These are phyloP conservation scores for Paramecium pentaurelia DNA, from an alignment of 73 alveolate genomes.

Conservation along the genomic window DNA sequence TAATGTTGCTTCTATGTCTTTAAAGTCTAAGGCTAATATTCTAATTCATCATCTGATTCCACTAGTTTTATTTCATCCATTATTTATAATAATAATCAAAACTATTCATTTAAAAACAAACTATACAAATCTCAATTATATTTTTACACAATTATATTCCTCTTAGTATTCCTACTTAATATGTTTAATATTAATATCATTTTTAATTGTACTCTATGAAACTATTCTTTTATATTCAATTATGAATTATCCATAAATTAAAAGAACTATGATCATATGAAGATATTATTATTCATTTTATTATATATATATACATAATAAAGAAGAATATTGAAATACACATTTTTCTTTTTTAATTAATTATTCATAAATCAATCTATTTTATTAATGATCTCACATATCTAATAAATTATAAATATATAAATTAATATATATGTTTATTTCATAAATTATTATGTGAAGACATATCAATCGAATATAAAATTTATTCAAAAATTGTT, in stretches of 20 bases:
- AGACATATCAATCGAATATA: not conserved
- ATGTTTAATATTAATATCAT: not conserved
- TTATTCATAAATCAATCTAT: too few relatives aligned
- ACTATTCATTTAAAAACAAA: not conserved
- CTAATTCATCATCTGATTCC: conserved; percentile 29
- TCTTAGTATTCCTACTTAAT: too few relatives aligned
- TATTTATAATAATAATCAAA: not conserved
- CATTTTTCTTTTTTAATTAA: not conserved
- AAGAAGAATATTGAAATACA: not conserved
- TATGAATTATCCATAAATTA: not conserved
- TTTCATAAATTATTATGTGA: not conserved
- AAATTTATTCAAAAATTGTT: too few relatives aligned
- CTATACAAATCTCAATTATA: not conserved
- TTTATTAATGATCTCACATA: too few relatives aligned
- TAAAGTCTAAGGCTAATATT: not conserved
- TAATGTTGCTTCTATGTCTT: not conserved
- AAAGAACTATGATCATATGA: not conserved
- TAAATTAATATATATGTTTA: not conserved
- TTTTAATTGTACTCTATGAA: too few relatives aligned
- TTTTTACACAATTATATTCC: not conserved
- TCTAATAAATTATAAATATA: too few relatives aligned
- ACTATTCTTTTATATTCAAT: too few relatives aligned
- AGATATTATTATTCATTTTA: not conserved
- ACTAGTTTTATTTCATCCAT: conserved; percentile 32
- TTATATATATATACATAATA: too few relatives aligned